A percentile compares a stretch with the other conserved stretches of the same genome.
Evolutionary conservation across 257 asterid genomes (phyloP).

Genomic region (Avicennia marina): DNA sequence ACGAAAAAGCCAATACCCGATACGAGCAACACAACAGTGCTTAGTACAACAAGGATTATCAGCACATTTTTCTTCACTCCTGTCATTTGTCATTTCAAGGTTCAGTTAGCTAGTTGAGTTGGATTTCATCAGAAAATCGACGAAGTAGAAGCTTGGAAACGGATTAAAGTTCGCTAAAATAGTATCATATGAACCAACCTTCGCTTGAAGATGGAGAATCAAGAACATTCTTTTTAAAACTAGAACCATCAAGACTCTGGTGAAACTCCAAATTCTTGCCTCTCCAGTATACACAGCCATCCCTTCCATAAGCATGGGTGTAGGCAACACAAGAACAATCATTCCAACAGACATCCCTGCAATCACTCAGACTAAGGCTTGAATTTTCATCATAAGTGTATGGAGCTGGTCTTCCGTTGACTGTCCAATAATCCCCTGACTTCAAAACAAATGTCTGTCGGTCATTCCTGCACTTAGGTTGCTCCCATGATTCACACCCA

Average conservation of each 20-base stretch:
- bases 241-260: slow-evolving; percentile 19
- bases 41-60: slow-evolving; percentile 23
- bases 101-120: neutral
- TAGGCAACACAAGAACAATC: slow-evolving; percentile 37
- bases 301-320: neutral
- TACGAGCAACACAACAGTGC: slow-evolving; percentile 14
- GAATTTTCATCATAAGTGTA: slow-evolving; percentile 5
- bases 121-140: neutral
- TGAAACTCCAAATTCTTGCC: slow-evolving; percentile 29
- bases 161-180: no score
- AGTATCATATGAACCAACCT: slow-evolving; percentile 9
- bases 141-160: neutral
- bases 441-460: no score
- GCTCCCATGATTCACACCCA: no score
- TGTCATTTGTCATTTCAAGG: slow-evolving; percentile 4
- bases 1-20: slow-evolving; percentile 13
- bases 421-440: no score
- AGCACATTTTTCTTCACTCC: slow-evolving; percentile 16
- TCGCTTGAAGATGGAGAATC: slow-evolving; percentile 1
- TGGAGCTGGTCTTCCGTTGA: neutral
- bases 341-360: slow-evolving; percentile 34
- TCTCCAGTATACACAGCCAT: slow-evolving; percentile 32
- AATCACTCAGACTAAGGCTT: slow-evolving; percentile 34
- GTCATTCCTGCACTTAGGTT: no score
- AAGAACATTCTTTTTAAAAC: slow-evolving; percentile 2